phyloP scores from a whole-genome alignment of 305 asterid genomes.

The Fraxinus sp. region DNA sequence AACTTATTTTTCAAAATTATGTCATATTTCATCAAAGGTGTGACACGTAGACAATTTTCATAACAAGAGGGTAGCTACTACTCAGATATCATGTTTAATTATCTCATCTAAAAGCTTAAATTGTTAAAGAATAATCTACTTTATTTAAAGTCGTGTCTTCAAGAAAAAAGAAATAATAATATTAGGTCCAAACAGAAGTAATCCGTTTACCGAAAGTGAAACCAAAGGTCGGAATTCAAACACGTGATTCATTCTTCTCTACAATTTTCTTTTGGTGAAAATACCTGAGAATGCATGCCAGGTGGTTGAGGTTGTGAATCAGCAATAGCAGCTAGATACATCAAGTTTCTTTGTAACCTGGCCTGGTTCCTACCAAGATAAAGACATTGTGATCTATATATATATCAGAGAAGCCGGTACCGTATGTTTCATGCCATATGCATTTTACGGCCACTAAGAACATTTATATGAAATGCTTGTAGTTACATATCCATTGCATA shows the following conservation, averaged over 20 bases:
- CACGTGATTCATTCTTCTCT: neutral
- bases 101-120: neutral
- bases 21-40: neutral
- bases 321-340: conserved; percentile 97
- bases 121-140: neutral
- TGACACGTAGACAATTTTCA: neutral
- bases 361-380: conserved; percentile 66
- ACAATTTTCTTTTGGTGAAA: neutral
- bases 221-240: neutral
- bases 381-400: neutral
- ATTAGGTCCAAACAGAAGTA: neutral
- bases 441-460: neutral
- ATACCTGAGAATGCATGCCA: conserved; percentile 84
- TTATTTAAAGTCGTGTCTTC: neutral
- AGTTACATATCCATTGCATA: too few species aligned
- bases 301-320: conserved; percentile 97
- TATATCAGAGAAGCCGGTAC: neutral
- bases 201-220: neutral
- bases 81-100: neutral
- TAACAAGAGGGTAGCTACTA: neutral
- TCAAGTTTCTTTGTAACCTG: conserved; percentile 78
- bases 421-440: neutral
- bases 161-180: neutral
- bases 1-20: neutral
- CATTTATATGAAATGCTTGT: neutral